A percentile compares a stretch with the other conserved stretches of the same genome.
phyloP scores from a whole-genome alignment of 768 basidiomycete species.

The Phanerochaete carnosa region DNA sequence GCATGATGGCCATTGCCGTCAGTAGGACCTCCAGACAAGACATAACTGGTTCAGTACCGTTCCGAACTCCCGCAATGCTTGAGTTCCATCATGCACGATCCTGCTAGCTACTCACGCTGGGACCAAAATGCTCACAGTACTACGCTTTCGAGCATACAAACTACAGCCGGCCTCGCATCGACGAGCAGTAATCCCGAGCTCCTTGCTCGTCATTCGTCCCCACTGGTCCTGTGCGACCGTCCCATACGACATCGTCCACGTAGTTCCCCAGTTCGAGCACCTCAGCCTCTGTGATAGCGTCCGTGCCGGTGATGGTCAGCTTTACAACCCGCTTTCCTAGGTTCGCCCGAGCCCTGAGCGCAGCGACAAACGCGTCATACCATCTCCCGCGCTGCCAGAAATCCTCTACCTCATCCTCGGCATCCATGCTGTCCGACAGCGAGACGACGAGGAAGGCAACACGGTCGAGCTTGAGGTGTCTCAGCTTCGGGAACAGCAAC shows the following conservation, averaged over 20 bases:
- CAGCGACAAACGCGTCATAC: neutral
- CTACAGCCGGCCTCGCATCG: too few species aligned
- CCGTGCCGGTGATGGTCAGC: neutral
- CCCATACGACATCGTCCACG: neutral
- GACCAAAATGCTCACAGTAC: too few species aligned
- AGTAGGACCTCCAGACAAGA: too few species aligned
- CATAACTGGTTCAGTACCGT: too few species aligned
- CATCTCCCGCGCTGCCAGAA: neutral
- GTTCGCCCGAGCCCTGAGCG: neutral
- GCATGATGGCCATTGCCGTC: too few species aligned
- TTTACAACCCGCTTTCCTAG: neutral
- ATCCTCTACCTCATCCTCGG: neutral
- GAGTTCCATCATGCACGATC: too few species aligned
- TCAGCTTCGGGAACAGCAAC: neutral
- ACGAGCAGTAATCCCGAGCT: too few species aligned
- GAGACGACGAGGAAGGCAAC: neutral
- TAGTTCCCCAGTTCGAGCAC: neutral
- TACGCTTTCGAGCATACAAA: too few species aligned
- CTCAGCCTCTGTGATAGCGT: neutral
- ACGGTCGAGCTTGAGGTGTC: neutral
- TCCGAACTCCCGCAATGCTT: too few species aligned
- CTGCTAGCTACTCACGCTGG: too few species aligned
- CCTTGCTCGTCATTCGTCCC: too few species aligned
- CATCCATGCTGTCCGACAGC: neutral
- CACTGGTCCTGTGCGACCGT: neutral